Percentiles rank a stretch among this genome's conserved stretches.
Evolutionary conservation across 768 basidiomycete genomes (phyloP).

Genomic region (Boletus reticuloceps): DNA sequence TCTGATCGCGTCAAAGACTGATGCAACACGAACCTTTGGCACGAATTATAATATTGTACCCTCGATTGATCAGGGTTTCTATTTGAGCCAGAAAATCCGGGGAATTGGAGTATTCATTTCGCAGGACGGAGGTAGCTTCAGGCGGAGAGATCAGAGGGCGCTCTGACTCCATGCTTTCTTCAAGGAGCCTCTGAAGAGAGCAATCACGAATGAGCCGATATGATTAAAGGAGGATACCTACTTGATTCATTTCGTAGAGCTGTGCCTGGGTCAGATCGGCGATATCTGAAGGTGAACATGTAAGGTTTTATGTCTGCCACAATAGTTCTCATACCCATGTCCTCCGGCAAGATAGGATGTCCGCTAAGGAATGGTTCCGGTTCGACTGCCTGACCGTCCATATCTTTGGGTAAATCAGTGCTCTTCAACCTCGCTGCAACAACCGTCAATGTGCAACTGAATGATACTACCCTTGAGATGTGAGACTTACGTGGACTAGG

Average conservation of each 20-base stretch:
- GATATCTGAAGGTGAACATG: constrained; percentile 27
- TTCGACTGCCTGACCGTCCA: background rate
- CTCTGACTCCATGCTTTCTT: constrained; percentile 35
- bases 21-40: constrained; percentile 55
- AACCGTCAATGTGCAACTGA: background rate
- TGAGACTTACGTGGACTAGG: constrained; percentile 26
- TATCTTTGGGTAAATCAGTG: constrained; percentile 23
- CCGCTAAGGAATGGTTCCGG: constrained; percentile 24
- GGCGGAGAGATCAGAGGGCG: constrained; percentile 57
- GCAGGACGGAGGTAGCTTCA: constrained; percentile 50
- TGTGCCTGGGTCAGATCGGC: constrained; percentile 31
- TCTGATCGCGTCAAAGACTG: background rate
- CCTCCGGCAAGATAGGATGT: constrained; percentile 29
- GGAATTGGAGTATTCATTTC: constrained; percentile 64
- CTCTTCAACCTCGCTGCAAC: constrained; percentile 25
- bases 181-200: constrained; percentile 34
- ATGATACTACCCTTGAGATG: background rate
- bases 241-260: constrained; percentile 43
- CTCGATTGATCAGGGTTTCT: constrained; percentile 59
- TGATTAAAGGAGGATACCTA: constrained; percentile 8
- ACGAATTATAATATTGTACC: constrained; percentile 65
- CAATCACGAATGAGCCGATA: background rate
- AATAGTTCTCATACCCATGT: constrained; percentile 23
- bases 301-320: background rate
- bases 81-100: constrained; percentile 70